phyloP scores from a whole-genome alignment of 768 basidiomycete species.

The Mycena maculata region DNA sequence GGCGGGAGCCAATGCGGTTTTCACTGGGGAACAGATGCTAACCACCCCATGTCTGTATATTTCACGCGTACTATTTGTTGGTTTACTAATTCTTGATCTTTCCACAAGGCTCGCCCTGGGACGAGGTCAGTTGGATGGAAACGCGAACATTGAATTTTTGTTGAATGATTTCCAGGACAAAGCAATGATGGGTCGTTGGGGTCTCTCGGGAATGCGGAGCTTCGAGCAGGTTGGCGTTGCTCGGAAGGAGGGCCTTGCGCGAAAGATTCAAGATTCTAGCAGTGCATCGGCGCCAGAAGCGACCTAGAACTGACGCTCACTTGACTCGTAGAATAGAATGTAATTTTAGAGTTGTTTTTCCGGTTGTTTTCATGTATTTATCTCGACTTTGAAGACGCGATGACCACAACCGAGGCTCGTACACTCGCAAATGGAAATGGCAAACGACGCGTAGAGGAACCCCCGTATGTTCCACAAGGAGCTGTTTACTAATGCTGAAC shows the following conservation, averaged over 20 bases:
- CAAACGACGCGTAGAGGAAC: conserved; percentile 29
- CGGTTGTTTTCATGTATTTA: conserved; percentile 12
- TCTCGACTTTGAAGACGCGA: conserved; percentile 1
- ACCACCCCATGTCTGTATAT: conserved; percentile 89
- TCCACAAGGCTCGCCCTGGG: conserved; percentile 87
- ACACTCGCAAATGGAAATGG: conserved; percentile 21
- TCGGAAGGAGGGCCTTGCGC: conserved; percentile 59
- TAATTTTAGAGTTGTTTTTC: too few relatives aligned
- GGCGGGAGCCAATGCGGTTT: conserved; percentile 98
- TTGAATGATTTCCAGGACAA: conserved; percentile 72
- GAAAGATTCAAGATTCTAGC: conserved; percentile 15
- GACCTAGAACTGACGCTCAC: too few relatives aligned
- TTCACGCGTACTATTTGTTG: conserved; percentile 19
- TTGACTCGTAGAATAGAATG: too few relatives aligned
- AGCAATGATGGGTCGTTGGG: conserved; percentile 93
- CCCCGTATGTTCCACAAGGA: conserved; percentile 4
- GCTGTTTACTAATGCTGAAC: conserved; percentile 11
- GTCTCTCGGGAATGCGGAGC: conserved; percentile 89
- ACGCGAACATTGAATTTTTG: neutral
- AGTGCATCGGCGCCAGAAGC: conserved; percentile 2
- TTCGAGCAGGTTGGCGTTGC: conserved; percentile 81
- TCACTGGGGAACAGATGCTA: conserved; percentile 98
- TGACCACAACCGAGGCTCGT: conserved; percentile 19
- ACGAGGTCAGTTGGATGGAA: conserved; percentile 66
- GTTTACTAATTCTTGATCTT: conserved; percentile 18